A percentile compares a stretch with the other conserved stretches of the same genome.
Evolutionary conservation across 2,329 filamentous ascomycete species (phyloP).

Genomic region (Aspergillus pseudoglaucus): DNA sequence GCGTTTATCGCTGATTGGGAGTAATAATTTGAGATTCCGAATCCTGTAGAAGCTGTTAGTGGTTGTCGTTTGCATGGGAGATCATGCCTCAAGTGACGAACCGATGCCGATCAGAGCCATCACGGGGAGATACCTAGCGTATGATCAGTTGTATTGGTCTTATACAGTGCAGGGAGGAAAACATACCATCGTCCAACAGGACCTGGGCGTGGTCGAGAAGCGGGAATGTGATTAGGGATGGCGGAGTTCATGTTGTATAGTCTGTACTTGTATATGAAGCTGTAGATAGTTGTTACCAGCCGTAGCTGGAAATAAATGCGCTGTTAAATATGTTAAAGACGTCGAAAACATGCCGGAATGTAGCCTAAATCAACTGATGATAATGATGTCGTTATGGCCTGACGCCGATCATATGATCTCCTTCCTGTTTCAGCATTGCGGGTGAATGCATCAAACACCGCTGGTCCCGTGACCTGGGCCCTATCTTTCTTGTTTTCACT

Average conservation of each 20-base stretch:
- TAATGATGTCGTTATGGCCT: background rate
- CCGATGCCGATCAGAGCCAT: constrained; percentile 1
- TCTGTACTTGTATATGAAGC: no score
- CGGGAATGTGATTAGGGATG: background rate
- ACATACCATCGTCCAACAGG: background rate
- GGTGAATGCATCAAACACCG: no score
- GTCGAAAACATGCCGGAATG: background rate
- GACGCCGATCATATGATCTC: background rate
- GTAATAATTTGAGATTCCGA: constrained; percentile 12
- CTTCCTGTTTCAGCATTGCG: background rate
- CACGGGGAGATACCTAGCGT: background rate
- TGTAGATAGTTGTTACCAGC: no score
- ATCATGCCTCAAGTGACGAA: background rate
- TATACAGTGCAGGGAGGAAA: background rate
- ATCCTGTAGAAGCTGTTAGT: constrained; percentile 5
- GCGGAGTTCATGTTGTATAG: background rate
- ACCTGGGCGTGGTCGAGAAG: background rate
- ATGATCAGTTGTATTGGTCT: background rate
- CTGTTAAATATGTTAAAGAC: background rate
- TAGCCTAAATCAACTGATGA: background rate
- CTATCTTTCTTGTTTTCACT: no score
- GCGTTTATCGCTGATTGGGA: background rate
- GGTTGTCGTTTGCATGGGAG: background rate
- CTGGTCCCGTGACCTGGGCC: no score
- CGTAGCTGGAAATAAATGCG: no score